Base-by-base conservation (phyloP, 129 eudicot genomes). In the Smallanthus sonchifolius region DNA sequence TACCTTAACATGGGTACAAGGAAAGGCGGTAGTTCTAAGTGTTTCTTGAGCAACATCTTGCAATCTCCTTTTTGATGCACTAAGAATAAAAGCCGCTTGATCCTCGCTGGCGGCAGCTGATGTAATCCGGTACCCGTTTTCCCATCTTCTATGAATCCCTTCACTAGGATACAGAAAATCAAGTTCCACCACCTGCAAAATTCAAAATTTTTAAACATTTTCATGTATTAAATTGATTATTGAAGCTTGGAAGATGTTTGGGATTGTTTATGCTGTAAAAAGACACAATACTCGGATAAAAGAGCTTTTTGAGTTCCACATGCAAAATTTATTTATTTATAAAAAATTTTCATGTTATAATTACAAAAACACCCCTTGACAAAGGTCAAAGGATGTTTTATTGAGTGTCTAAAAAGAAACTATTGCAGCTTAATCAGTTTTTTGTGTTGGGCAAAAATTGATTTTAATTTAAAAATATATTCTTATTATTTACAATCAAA, bases 101-200 rank as follows among this genome's bases (percentile, higher is more conserved):
- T 90, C 96, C 67, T 76, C 69, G 7, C 86, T 87, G 63, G 96
- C 96, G 20, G 96, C 96, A 30, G 92, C 87, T 24, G 92, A 44
- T 9, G 96, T 90, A n/a, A 90, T 87, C 63, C 96, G 88, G 51
- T 83, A 90, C 43, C 96, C 92, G 74, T 75, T 70, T 47, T 90
- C 96, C 96, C 96, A 90, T 39, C 96, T 85, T 66, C 81, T 79
- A 56, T 90, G 96, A 61, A 90, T 87, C 42, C 96, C 96, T 69
- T 90, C 96, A 77, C 96, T 90, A n/a, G 92, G 96, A 68, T 90
- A 90, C 13, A 90, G 84, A 76, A 90, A 90, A 85, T 90, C 96
- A 44, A 90, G 84, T 72, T 90, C 96, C 61, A 90, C 96, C 45
- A 87, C 92, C 96, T 90, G 73, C 2, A 37, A 77, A 24, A 36